Conservation (phyloP, 2,329 filamentous ascomycete genomes). For the Apiospora marii region DNA sequence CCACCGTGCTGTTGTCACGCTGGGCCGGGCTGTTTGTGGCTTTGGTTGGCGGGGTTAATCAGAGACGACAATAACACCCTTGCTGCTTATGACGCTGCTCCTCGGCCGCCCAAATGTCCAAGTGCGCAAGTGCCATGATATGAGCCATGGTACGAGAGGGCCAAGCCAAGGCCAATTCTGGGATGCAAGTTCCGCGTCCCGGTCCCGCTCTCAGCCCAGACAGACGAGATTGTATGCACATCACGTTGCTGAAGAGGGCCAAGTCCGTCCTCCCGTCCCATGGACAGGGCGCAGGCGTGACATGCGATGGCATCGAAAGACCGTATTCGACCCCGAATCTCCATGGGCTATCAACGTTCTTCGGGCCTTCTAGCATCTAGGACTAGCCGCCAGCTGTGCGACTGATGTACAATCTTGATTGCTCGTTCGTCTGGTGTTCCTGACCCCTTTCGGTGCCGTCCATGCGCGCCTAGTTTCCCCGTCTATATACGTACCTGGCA, state of each 20-base stretch:
- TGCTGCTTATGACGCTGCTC: conserved; percentile 8
- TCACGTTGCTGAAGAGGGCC: neutral
- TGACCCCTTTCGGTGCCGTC: conserved; percentile 5
- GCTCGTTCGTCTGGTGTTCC: conserved; percentile 13
- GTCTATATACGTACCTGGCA: conserved; percentile 20
- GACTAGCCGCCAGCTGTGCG: conserved; percentile 13
- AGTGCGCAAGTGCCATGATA: conserved; percentile 20
- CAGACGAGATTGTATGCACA: conserved; percentile 7
- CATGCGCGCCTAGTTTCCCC: conserved; percentile 7
- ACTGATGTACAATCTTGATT: neutral
- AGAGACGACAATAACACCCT: conserved; percentile 7
- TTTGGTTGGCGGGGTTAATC: conserved; percentile 17
- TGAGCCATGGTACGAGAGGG: conserved; percentile 14
- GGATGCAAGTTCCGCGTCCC: neutral
- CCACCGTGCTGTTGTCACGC: neutral
- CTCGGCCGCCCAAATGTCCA: neutral
- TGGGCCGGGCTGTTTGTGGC: neutral
- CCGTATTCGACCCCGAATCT: neutral
- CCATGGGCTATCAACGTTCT: neutral
- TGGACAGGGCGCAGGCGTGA: conserved; percentile 1
- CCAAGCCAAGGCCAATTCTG: conserved; percentile 11
- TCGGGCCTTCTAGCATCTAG: neutral
- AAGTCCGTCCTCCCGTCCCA: conserved; percentile 9
- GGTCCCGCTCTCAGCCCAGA: neutral
- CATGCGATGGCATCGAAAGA: conserved; percentile 17